Base-by-base conservation (phyloP, 2,329 filamentous ascomycete species). In the Hypomyces perniciosus region DNA sequence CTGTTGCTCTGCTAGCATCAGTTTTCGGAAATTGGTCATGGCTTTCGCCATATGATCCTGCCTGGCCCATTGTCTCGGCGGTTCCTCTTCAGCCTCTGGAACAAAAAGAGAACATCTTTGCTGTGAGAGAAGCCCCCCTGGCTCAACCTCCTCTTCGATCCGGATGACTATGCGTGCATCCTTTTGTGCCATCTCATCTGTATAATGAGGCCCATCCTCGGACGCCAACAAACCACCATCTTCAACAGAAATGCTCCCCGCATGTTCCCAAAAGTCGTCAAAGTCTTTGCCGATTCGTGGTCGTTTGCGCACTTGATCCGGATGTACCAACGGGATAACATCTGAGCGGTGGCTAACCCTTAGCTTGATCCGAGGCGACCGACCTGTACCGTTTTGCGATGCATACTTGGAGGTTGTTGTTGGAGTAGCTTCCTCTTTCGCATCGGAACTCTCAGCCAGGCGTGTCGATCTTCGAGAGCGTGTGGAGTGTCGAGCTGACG, bases 21-120 rank as follows among this genome's bases (percentile, higher is more conserved):
- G 75, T 60, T 84, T 87, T 44, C 88, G 83, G 59, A 97, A 92
- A 59, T 91, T 86, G 9, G 85, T 64, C 52, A 87, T 85, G 54
- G 95, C 91, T 43, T 85, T 84, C 42, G 87, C 76, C 48, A 97
- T 77, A 64, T 97, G 88, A 62, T 97, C 91, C 62, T 83, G 80
- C 59, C 95, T 90, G n/a, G 86, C 84, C 75, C 89, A 97, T 61
- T 93, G 89, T 47, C 80, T 78, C 0, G 83, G 80, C 0, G 88
- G 88, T 60, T 95, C 87, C 51, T 88, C 84, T 53, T 72, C 73
- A 9, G 82, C 75, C 56, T 93, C 88, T 0, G 88, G 87, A 13
- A 84, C 77, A 59, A 88, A 93, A 27, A 85, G 71, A 2, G 84
- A 85, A 63, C 88, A 92, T 53, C 78, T 76, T 53, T 83, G 81